Evolutionary conservation across 345 rosid species (phyloP).

Genomic region (Gossypium sturtianum): DNA sequence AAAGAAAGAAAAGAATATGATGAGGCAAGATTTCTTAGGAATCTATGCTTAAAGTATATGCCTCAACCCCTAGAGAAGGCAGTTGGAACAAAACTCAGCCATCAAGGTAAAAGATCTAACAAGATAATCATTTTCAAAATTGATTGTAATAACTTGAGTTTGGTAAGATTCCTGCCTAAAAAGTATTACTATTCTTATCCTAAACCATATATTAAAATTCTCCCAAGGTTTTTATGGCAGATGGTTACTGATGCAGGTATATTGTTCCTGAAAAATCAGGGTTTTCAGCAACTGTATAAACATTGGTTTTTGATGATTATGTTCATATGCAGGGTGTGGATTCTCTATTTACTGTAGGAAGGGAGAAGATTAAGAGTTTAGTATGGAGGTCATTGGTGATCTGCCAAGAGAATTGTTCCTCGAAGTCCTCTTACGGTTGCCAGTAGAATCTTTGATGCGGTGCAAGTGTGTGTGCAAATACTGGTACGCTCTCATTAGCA

Average conservation of each 20-base stretch:
- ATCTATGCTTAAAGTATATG: conserved; percentile 4
- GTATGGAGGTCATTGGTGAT: conserved; percentile 8
- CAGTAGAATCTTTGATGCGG: conserved; percentile 9
- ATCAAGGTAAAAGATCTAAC: not conserved
- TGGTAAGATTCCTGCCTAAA: not conserved
- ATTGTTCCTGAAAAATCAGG: not conserved
- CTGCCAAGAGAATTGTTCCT: not conserved
- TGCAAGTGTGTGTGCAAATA: conserved; percentile 12
- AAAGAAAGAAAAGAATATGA: not conserved
- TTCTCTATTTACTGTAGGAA: not conserved
- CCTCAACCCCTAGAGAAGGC: not conserved
- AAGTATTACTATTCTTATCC: not conserved
- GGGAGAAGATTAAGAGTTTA: not conserved
- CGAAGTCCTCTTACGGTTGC: conserved; percentile 6
- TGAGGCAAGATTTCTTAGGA: not conserved
- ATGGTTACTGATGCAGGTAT: not conserved
- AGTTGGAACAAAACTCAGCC: not conserved
- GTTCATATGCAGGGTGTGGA: not conserved
- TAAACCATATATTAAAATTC: not conserved
- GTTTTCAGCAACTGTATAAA: not conserved
- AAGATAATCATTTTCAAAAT: not conserved
- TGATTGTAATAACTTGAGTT: not conserved
- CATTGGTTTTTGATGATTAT: not conserved
- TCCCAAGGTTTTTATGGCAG: not conserved
- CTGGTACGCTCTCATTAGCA: not conserved